Base-by-base conservation (phyloP, 768 basidiomycete species). In the Fistulinella prunicolor region DNA sequence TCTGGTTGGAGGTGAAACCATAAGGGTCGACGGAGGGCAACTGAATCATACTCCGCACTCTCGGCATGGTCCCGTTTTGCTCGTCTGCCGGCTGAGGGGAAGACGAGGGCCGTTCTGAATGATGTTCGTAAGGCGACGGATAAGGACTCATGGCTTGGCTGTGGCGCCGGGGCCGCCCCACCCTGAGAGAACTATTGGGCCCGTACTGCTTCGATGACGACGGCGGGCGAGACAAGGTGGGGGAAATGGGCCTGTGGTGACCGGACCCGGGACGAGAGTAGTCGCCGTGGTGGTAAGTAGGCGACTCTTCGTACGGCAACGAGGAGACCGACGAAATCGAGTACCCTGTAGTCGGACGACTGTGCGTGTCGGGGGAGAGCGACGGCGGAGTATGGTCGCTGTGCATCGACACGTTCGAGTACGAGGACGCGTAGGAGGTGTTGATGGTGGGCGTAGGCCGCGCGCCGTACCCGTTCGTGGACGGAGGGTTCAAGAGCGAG, bases 61-160 rank as follows among this genome's bases (percentile, higher is more conserved):
- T 82, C 53, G 86, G 86, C 53, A 89, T 76, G 20, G 67, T 72
- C 13, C 61, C 65, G 34, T 62, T 60, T 53, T 72, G 69, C 22
- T 74, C 74, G 19, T 74, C 84, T 46, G 77, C 70, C 22, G 84
- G 84, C 57, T 85, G 83, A 17, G 85, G 86, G 9, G 83, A 85
- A 21, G 84, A 81, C 46, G 84, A 86, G 1, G 82, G 83, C 34
- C 86, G 79, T 53, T 83, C 81, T 42, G 80, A 79, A 38, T 77
- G 72, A 46, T 83, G 79, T 50, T 82, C 83, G 66, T 91, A 92
- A 38, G 89, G 87, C 52, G 82, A 85, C 16, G 89, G 89, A 67
- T 92, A 92, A 12, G 89, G 89, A 58, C 83, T 86, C 76, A 92
- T 83, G 1, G 89, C 89, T 65, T 92, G 89, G 63, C 85, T 88